Conservation (phyloP, 2,329 filamentous ascomycete genomes). For the Onygenales sp. region DNA sequence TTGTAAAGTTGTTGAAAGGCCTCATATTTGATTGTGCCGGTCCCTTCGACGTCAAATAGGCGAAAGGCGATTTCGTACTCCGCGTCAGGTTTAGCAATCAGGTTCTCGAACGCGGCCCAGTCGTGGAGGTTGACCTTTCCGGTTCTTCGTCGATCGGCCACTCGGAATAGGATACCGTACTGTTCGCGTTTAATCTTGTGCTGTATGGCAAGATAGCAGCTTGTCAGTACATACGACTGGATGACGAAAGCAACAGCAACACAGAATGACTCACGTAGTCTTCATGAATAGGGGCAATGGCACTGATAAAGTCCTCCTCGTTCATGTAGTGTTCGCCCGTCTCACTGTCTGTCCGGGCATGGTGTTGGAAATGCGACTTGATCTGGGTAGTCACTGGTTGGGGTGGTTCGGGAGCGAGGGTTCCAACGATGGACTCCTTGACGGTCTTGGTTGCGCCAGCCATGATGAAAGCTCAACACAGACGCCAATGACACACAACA, state of each 20-base stretch:
- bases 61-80: slow-evolving; percentile 99
- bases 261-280: slow-evolving; percentile 66
- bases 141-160: slow-evolving; percentile 69
- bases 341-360: slow-evolving; percentile 66
- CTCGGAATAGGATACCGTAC: slow-evolving; percentile 83
- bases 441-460: slow-evolving; percentile 56
- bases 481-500: no score
- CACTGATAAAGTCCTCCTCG: slow-evolving; percentile 79
- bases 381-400: slow-evolving; percentile 57
- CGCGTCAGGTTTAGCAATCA: slow-evolving; percentile 86
- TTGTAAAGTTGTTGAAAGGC: slow-evolving; percentile 79
- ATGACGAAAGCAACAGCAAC: not conserved
- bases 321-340: slow-evolving; percentile 72
- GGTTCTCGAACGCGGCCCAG: slow-evolving; percentile 89
- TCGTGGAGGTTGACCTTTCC: slow-evolving; percentile 72
- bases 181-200: slow-evolving; percentile 97
- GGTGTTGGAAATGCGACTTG: slow-evolving; percentile 63
- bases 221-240: not conserved
- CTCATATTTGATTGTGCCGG: slow-evolving; percentile 79
- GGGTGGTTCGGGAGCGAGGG: slow-evolving; percentile 42
- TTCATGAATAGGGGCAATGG: slow-evolving; percentile 74
- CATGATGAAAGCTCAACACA: slow-evolving; percentile 23
- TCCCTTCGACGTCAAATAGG: slow-evolving; percentile 79
- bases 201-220: slow-evolving; percentile 37
- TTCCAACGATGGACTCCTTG: slow-evolving; percentile 70